Evolutionary conservation across 768 basidiomycete genomes (phyloP).

Genomic region (Kwoniella europaea): DNA sequence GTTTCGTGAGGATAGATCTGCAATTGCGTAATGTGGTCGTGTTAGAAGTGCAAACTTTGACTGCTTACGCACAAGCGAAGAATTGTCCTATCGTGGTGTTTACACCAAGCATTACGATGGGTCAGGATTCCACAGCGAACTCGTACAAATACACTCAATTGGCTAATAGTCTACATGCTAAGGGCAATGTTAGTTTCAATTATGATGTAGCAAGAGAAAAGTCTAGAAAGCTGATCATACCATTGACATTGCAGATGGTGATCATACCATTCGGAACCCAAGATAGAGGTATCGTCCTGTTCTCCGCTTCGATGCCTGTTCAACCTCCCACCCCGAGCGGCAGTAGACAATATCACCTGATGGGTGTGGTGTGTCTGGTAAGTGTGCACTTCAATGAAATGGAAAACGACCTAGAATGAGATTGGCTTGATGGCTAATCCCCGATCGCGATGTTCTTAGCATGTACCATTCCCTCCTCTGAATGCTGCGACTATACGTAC

Average conservation of each 20-base stretch:
- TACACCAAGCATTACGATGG: constrained; percentile 7
- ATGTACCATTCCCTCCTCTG: constrained; percentile 23
- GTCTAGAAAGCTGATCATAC: neutral
- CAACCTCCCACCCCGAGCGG: constrained; percentile 16
- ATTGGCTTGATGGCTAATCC: too few relatives aligned
- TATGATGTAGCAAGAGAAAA: neutral
- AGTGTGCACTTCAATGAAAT: constrained; percentile 8
- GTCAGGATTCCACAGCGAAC: constrained; percentile 9
- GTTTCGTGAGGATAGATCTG: constrained; percentile 17
- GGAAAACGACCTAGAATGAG: neutral
- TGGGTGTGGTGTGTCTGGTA: constrained; percentile 39
- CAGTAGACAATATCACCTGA: constrained; percentile 21
- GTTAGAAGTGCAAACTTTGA: constrained; percentile 19
- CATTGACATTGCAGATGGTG: constrained; percentile 22
- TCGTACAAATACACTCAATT: constrained; percentile 17
- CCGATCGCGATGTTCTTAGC: neutral
- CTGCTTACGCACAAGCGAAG: constrained; percentile 25
- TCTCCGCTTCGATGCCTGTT: constrained; percentile 19
- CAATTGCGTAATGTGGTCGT: constrained; percentile 15
- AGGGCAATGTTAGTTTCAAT: constrained; percentile 25
- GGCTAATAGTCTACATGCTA: constrained; percentile 22
- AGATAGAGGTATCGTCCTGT: constrained; percentile 35
- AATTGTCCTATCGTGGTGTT: constrained; percentile 27
- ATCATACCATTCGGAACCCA: constrained; percentile 28
- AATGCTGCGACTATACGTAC: constrained; percentile 4